These are phyloP conservation scores for Chloromonas sp. DNA, from an alignment of 163 green algal species.

Conservation along the genomic window DNA sequence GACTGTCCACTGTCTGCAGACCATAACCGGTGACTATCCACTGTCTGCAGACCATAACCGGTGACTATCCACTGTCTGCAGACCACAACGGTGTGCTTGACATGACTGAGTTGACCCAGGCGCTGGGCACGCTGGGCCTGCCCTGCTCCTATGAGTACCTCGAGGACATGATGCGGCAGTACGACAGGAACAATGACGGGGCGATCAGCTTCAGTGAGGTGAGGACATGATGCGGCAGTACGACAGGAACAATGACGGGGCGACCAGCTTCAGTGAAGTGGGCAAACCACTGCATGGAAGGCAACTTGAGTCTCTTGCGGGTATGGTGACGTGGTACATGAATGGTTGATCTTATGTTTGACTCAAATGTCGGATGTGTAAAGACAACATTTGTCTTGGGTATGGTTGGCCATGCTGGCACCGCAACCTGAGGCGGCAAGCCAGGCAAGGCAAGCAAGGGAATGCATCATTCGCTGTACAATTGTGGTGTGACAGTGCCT, in stretches of 20 bases:
- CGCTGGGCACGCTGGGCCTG: background rate
- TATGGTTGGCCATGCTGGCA: too few species aligned
- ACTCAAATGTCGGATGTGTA: too few species aligned
- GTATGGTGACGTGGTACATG: too few species aligned
- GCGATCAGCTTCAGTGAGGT: background rate
- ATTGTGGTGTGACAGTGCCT: too few species aligned
- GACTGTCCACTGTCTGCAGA: too few species aligned
- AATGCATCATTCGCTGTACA: too few species aligned
- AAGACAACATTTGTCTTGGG: too few species aligned
- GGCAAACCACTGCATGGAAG: background rate
- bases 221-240: background rate
- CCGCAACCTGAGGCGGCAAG: too few species aligned
- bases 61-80: background rate
- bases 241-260: background rate
- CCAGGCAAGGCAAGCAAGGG: too few species aligned
- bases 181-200: background rate
- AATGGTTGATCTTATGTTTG: too few species aligned
- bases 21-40: background rate
- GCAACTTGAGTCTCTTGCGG: too few species aligned
- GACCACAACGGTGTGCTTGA: background rate
- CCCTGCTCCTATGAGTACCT: slow-evolving; percentile 1
- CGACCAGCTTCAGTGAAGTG: background rate
- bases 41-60: background rate
- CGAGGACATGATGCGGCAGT: background rate
- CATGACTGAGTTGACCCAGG: background rate